Conservation (phyloP, 305 asterid genomes). For the Solanum hybrid region DNA sequence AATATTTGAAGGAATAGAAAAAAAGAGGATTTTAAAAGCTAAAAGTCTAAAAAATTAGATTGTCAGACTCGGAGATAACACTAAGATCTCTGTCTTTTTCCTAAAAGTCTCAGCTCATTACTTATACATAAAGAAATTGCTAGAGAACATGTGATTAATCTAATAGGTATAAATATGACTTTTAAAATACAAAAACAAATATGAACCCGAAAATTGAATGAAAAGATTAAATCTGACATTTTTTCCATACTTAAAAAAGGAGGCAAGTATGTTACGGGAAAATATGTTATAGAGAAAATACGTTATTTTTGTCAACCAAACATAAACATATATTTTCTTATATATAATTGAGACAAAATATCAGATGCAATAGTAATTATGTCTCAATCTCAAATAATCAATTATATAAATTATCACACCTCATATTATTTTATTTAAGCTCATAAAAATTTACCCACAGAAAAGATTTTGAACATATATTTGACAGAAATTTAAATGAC, state of each 20-base stretch:
- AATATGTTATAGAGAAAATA: not conserved
- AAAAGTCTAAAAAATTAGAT: too few relatives aligned
- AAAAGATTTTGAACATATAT: not conserved
- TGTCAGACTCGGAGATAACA: not conserved
- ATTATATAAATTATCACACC: too few relatives aligned
- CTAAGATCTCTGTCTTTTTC: too few relatives aligned
- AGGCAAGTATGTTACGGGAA: not conserved
- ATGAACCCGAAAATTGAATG: too few relatives aligned
- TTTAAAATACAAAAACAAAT: too few relatives aligned
- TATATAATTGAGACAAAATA: not conserved
- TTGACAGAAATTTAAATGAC: not conserved
- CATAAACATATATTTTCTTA: too few relatives aligned
- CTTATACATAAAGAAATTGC: not conserved
- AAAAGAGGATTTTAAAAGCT: not conserved
- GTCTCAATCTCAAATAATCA: not conserved
- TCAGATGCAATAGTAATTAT: too few relatives aligned
- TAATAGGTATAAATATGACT: too few relatives aligned
- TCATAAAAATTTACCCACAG: not conserved
- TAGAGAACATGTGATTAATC: too few relatives aligned
- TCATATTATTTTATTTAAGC: not conserved
- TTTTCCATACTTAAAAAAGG: not conserved
- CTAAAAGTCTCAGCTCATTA: not conserved
- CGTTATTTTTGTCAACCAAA: too few relatives aligned
- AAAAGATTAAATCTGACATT: too few relatives aligned
- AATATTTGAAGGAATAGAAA: not conserved